Base-by-base conservation (phyloP, 371 early-diverging fungal genomes). In the Lichtheimia hyalospora region DNA sequence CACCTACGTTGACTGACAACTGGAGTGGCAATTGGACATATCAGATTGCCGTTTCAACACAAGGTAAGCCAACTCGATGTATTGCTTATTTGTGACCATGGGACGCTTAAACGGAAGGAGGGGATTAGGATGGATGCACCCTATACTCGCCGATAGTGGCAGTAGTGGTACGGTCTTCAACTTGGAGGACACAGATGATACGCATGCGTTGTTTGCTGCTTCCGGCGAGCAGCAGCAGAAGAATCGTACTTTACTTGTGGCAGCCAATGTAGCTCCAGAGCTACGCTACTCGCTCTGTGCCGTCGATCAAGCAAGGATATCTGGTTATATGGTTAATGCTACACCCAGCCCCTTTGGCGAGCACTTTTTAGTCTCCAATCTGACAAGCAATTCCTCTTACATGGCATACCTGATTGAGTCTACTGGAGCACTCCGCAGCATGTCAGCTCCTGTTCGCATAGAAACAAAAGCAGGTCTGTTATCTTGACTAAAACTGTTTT, bases 21-120 rank as follows among this genome's bases (percentile, higher is more conserved):
- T 79, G 75, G 77, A 54, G 63, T 23, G 85, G 83, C 0, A 74
- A 77, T 20, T 85, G 82, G 82, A 70, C 81, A n/a, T 83, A 74
- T 56, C 75, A 84, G 57, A 69, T 85, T 25, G 83, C 74, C 24
- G 69, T 74, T 51, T 84, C 86, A 7, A 83, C 78, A 15, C 67
- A 62, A 55, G 72, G 85, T 83, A 75, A 67, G 69, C 48, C 14
- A 20, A 12, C 43, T 16, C 13, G 18, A 2, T 10, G 2, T 6
- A 34, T 34, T 34, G 34, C 34, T 34, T 6, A 7, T 28, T 5
- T 28, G 34, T 34, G 6, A 10, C 10, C 8, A 34, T 34, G 34
- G 8, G 34, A 34, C 34, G 34, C 34, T 34, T 34, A 34, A 34
- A 34, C 34, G 34, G 34, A 34, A 34, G 10, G 34, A 34, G 5